A percentile compares a stretch with the other conserved stretches of the same genome.
phyloP scores from a whole-genome alignment of 1,139 yeast species.

The Hemisphaericaspora subhashii region DNA sequence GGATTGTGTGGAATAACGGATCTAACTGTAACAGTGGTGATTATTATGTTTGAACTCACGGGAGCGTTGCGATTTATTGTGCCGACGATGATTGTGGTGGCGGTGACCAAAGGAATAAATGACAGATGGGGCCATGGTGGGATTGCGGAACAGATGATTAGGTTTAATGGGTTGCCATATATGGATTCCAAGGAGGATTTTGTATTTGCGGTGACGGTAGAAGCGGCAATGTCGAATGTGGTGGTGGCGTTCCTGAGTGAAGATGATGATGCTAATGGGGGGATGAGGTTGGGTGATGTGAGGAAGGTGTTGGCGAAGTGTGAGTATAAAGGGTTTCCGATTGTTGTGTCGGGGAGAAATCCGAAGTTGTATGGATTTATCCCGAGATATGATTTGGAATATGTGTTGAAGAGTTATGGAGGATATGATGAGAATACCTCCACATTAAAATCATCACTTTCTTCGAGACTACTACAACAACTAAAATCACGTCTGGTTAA shows the following conservation, averaged over 20 bases:
- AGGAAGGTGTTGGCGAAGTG: constrained; percentile 39
- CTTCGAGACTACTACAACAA: too few species aligned
- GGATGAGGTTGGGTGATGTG: constrained; percentile 34
- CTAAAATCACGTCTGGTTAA: constrained; percentile 51
- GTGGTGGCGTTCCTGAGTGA: constrained; percentile 50
- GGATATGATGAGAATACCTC: constrained; percentile 17
- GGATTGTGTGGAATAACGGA: constrained; percentile 93
- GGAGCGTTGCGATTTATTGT: constrained; percentile 88
- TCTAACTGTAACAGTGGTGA: constrained; percentile 87
- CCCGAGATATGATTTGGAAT: constrained; percentile 33
- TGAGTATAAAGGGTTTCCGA: constrained; percentile 56
- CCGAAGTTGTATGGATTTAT: constrained; percentile 41
- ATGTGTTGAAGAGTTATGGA: constrained; percentile 19
- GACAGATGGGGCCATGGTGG: constrained; percentile 81
- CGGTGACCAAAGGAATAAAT: constrained; percentile 77
- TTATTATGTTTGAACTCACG: constrained; percentile 92
- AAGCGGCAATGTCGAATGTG: constrained; percentile 64
- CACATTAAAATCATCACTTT: too few species aligned
- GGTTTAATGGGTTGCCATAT: constrained; percentile 83
- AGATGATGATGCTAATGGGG: constrained; percentile 23
- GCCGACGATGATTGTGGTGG: constrained; percentile 95
- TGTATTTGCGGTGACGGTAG: constrained; percentile 53
- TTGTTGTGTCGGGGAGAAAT: constrained; percentile 33
- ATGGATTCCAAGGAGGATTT: constrained; percentile 75
- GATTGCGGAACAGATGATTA: constrained; percentile 93